Evolutionary conservation across 768 basidiomycete species (phyloP).

Genomic region (Termitomyces sp.): DNA sequence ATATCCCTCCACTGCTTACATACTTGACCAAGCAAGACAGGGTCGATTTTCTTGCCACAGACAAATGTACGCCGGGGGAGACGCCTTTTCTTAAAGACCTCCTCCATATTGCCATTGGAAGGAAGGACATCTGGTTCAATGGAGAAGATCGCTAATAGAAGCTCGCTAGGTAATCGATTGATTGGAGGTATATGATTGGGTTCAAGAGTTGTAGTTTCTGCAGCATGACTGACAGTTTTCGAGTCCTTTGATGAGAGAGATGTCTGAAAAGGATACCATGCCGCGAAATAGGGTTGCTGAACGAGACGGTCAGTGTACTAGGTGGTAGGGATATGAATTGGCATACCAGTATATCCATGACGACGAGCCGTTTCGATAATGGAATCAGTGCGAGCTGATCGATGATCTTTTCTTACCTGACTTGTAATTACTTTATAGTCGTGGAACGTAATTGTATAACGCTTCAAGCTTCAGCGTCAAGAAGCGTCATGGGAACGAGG

Average conservation of each 20-base stretch:
- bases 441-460: background rate
- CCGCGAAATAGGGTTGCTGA: background rate
- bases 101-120: background rate
- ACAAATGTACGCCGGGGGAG: background rate
- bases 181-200: background rate
- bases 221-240: background rate
- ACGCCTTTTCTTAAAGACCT: background rate
- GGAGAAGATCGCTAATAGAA: background rate
- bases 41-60: background rate
- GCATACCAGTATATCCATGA: background rate
- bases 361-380: background rate
- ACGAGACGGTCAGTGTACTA: background rate
- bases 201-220: background rate
- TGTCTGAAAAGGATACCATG: background rate
- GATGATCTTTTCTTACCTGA: background rate
- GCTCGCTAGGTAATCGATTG: background rate
- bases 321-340: too few relatives aligned
- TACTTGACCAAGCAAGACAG: conserved; percentile 1
- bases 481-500: background rate
- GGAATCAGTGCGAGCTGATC: background rate
- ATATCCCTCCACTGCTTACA: conserved; percentile 1
- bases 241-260: background rate
- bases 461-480: too few relatives aligned
- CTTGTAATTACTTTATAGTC: background rate
- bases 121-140: background rate